Evolutionary conservation across 176 grass and related monocot genomes (phyloP).

Genomic region (Microstegium vimineum): DNA sequence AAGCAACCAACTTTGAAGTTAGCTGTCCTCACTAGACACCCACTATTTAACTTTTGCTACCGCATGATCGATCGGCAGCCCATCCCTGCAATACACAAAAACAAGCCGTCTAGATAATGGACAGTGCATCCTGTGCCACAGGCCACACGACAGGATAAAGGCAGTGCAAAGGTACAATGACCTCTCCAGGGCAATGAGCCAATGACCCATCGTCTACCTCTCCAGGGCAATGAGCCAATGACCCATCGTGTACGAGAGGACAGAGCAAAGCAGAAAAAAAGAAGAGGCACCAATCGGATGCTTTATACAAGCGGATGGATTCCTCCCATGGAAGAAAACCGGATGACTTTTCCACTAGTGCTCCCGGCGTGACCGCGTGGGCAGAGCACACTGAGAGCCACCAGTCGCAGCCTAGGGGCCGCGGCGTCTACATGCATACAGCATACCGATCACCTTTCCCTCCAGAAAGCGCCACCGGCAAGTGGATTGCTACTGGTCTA

Average conservation of each 20-base stretch:
- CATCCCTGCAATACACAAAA: not conserved
- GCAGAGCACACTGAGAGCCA: slow-evolving; percentile 34
- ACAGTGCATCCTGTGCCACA: not conserved
- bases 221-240: no score
- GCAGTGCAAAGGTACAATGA: not conserved
- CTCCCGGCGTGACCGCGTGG: slow-evolving; percentile 5
- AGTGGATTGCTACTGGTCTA: slow-evolving; percentile 14
- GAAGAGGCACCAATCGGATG: not conserved
- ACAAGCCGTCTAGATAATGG: slow-evolving; percentile 11
- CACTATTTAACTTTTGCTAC: not conserved
- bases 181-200: not conserved
- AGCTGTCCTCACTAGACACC: not conserved
- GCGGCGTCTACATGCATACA: slow-evolving; percentile 13
- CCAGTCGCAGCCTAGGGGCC: not conserved
- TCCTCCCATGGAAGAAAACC: slow-evolving; percentile 33
- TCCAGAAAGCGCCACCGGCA: not conserved
- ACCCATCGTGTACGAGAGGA: slow-evolving; percentile 21
- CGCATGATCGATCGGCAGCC: not conserved
- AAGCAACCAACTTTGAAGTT: not conserved
- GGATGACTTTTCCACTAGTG: slow-evolving; percentile 33
- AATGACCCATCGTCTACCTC: no score
- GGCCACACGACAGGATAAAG: not conserved
- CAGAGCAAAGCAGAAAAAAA: slow-evolving; percentile 1
- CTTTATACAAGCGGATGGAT: slow-evolving; percentile 12
- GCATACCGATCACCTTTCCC: not conserved